Evolutionary conservation across 345 rosid species (phyloP).

Genomic region (Pistacia vera): DNA sequence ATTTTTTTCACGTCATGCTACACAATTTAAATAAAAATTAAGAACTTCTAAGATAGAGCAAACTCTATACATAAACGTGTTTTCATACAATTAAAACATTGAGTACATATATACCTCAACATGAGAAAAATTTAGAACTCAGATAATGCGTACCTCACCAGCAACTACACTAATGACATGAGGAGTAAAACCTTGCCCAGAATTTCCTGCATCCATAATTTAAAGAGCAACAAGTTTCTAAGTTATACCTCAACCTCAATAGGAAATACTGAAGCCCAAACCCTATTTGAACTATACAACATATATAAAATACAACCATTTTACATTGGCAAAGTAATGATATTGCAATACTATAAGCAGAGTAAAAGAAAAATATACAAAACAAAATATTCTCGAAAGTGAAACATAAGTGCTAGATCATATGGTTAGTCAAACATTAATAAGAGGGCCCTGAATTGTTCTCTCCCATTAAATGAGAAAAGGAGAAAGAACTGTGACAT

Average conservation of each 20-base stretch:
- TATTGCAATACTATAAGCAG: not conserved
- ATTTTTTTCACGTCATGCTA: not conserved
- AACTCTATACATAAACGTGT: not conserved
- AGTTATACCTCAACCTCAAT: not conserved
- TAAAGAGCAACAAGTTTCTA: conserved; percentile 10
- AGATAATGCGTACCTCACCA: conserved; percentile 70
- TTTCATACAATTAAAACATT: not conserved
- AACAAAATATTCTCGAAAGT: not conserved
- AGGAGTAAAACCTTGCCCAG: conserved; percentile 78
- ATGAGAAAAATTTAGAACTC: conserved; percentile 3
- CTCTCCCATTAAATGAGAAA: not conserved
- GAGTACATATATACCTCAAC: conserved; percentile 1
- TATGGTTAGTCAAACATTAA: not conserved
- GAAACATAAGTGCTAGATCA: not conserved
- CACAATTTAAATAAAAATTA: not conserved
- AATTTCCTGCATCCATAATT: conserved; percentile 53
- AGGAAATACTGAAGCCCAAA: conserved; percentile 1
- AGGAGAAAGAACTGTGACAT: not conserved
- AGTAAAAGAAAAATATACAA: not conserved
- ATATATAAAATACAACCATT: conserved; percentile 1
- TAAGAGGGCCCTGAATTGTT: not conserved
- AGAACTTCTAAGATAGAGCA: not conserved
- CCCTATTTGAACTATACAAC: not conserved
- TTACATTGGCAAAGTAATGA: not conserved
- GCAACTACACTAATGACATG: conserved; percentile 70